Base-by-base conservation (phyloP, 768 basidiomycete genomes). In the Holtermannia corniformis region DNA sequence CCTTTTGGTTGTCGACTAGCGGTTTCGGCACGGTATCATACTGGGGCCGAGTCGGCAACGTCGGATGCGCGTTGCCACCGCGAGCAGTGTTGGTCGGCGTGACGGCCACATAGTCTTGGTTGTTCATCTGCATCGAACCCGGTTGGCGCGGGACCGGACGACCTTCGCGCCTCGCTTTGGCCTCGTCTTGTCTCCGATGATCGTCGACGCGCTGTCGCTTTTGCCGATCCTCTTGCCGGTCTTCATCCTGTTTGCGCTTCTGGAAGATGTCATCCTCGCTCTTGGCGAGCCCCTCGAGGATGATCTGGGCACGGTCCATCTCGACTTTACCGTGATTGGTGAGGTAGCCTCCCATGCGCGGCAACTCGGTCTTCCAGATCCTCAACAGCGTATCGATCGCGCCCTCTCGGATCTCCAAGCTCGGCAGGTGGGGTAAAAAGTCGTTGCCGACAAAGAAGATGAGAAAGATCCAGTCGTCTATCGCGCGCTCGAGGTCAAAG, bases 361-460 rank as follows among this genome's bases (percentile, higher is more conserved):
- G 83, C 37, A 99, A 76, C 71, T 91, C 89, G 74, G 78, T 78
- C 74, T 87, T 90, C 95, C 95, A 99, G 47, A 99, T 97, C 73
- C 80, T 85, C 70, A 99, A 75, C 56, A 99, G 76, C 52, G 87
- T 95, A 77, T 97, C 95, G 77, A 99, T 96, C 25, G 93, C 95
- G 57, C 95, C 95, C 77, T 99, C 93, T 65, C 95, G 82, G 71
- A 99, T 99, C 78, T 99, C 95, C 78, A 99, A 81, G 54, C 86
- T 89, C 22, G 95, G 95, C 53, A 99, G 79, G 76, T 99, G 95
- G 20, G 95, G 95, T 64, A 99, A 79, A 80, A 99, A 92, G 78
- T 96, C 90, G 77, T 99, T 99, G 63, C 95, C 95, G 72, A 99
- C 95, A 75, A 99, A 96, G 82, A 99, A 99, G 63, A 97, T 97